These are phyloP conservation scores for Russula sp. DNA, from an alignment of 768 basidiomycete genomes.

Conservation along the genomic window DNA sequence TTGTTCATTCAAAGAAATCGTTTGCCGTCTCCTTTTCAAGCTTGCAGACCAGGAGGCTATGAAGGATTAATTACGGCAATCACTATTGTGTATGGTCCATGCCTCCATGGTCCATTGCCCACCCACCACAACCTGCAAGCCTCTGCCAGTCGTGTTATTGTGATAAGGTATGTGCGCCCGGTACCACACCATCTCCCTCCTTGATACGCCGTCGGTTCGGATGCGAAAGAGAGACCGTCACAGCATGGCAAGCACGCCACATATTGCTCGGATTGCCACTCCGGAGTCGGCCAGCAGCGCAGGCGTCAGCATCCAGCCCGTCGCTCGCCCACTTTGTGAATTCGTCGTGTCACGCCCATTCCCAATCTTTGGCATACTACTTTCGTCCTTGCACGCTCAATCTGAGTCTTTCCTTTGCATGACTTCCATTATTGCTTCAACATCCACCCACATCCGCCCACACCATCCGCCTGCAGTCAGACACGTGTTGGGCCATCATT, in stretches of 20 bases:
- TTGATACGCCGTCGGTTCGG: constrained; percentile 63
- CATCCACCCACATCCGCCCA: not conserved
- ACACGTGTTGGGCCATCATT: constrained; percentile 16
- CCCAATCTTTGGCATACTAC: not conserved
- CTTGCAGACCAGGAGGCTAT: constrained; percentile 43
- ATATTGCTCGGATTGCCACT: constrained; percentile 32
- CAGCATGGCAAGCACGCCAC: constrained; percentile 38
- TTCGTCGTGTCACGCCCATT: not conserved
- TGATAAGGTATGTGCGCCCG: constrained; percentile 35
- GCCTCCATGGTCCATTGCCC: constrained; percentile 31
- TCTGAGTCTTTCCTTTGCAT: not conserved
- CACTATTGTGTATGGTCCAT: constrained; percentile 40
- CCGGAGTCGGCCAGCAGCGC: constrained; percentile 24
- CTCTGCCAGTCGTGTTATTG: constrained; percentile 39
- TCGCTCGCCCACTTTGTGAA: not conserved
- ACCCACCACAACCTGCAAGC: constrained; percentile 26
- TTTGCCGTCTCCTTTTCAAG: constrained; percentile 4
- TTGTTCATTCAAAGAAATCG: not conserved
- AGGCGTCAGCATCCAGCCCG: constrained; percentile 7
- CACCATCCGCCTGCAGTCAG: not conserved
- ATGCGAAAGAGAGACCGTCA: constrained; percentile 58
- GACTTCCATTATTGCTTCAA: constrained; percentile 1
- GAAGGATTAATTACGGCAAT: constrained; percentile 50
- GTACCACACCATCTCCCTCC: constrained; percentile 9
- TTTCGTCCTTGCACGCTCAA: not conserved